These are phyloP conservation scores for Sugiyamaella xylanicola DNA, from an alignment of 1,139 yeast genomes.

Conservation along the genomic window DNA sequence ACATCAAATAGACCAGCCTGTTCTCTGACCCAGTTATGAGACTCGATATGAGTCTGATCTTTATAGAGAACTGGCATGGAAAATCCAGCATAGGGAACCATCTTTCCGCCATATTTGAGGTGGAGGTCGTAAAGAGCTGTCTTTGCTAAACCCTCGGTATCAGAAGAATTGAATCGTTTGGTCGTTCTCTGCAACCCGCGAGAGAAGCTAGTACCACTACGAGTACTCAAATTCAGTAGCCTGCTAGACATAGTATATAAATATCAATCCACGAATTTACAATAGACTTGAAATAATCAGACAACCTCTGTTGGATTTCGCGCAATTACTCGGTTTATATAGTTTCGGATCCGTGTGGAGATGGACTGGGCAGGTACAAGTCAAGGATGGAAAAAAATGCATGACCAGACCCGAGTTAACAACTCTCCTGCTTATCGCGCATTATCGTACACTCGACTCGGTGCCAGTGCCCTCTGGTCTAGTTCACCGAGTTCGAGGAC, in stretches of 20 bases:
- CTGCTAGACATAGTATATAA: neutral
- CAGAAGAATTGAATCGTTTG: constrained; percentile 26
- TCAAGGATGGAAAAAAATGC: neutral
- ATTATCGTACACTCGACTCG: constrained; percentile 5
- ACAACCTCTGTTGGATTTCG: neutral
- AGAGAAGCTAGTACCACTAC: neutral
- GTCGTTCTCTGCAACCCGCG: constrained; percentile 1
- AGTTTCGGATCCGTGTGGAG: too few species aligned
- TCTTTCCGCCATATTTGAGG: constrained; percentile 74
- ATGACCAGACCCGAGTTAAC: constrained; percentile 7
- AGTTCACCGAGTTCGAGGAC: too few species aligned
- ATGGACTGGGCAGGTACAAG: too few species aligned
- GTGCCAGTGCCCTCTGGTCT: neutral
- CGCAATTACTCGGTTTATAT: neutral
- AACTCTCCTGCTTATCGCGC: constrained; percentile 5
- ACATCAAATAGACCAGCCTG: constrained; percentile 94
- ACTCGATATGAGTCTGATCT: constrained; percentile 81
- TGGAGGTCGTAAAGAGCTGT: constrained; percentile 88
- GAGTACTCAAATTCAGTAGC: neutral
- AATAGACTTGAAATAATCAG: too few species aligned
- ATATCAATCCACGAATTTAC: too few species aligned
- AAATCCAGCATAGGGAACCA: constrained; percentile 95
- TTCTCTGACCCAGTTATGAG: constrained; percentile 90
- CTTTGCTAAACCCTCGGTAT: constrained; percentile 44
- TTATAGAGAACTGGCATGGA: constrained; percentile 91